Percentiles rank a stretch among this genome's conserved stretches.
These are phyloP conservation scores for Neurospora pannonica DNA, from an alignment of 495 filamentous ascomycete genomes.

Conservation along the genomic window DNA sequence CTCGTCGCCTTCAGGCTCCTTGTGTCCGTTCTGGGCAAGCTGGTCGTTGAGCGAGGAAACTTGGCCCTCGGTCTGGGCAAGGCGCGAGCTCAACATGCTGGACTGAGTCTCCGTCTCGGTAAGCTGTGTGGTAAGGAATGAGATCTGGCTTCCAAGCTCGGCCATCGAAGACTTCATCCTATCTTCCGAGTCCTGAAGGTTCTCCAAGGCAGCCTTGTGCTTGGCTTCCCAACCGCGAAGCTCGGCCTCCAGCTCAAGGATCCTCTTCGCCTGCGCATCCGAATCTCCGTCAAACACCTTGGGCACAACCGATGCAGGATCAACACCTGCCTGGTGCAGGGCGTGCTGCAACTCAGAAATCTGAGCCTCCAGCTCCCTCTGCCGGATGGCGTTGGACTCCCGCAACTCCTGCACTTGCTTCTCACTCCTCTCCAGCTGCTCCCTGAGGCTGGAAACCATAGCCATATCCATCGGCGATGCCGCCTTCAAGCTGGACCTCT, in stretches of 20 bases:
- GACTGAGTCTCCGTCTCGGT: slow-evolving; percentile 17
- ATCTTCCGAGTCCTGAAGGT: slow-evolving; percentile 64
- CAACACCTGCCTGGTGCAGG: slow-evolving; percentile 31
- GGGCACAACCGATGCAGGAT: slow-evolving; percentile 2
- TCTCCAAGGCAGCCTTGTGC: slow-evolving; percentile 60
- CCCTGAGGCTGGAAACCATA: slow-evolving; percentile 76
- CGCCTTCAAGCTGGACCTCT: slow-evolving; percentile 76
- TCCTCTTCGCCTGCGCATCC: slow-evolving; percentile 48
- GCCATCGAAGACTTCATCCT: slow-evolving; percentile 61
- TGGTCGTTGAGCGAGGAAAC: background rate
- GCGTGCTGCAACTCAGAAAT: slow-evolving; percentile 56
- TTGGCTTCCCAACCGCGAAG: slow-evolving; percentile 64
- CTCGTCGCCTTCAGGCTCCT: slow-evolving; percentile 23
- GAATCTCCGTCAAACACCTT: slow-evolving; percentile 21
- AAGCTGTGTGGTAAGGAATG: slow-evolving; percentile 29
- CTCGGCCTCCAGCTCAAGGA: slow-evolving; percentile 65
- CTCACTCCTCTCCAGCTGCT: slow-evolving; percentile 80
- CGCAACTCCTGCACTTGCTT: slow-evolving; percentile 65
- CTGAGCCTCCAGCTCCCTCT: slow-evolving; percentile 62
- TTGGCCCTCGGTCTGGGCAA: background rate
- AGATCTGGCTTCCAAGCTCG: slow-evolving; percentile 54
- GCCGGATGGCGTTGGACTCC: slow-evolving; percentile 59
- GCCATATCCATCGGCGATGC: slow-evolving; percentile 84
- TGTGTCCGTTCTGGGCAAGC: slow-evolving; percentile 8
- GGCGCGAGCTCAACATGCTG: slow-evolving; percentile 16